Base-by-base conservation (phyloP, 495 filamentous ascomycete genomes). In the Tuber melanosporum region DNA sequence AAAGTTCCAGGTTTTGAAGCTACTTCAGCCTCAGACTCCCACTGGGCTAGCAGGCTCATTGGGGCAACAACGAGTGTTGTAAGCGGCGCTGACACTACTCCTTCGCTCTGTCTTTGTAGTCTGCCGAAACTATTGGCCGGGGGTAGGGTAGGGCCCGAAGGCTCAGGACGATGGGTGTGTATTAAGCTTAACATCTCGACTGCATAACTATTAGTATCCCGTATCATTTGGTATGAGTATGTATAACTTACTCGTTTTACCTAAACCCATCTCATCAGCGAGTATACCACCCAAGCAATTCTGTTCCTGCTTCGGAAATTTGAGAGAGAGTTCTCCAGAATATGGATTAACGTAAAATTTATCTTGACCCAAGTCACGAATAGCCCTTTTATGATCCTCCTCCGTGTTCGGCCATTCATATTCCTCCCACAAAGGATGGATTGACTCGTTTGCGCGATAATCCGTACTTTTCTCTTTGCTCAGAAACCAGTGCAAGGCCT, bases 351-450 rank as follows among this genome's bases (percentile, higher is more conserved):
- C 91, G 82, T 98, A 99, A 83, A 99, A 98, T 46, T 86, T 87
- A 26, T 90, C 85, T 76, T 93, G 90, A 22, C 87, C 88, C 39
- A 75, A 44, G 46, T 71, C 76, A 32, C 26, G 57, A 19, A 66
- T 66, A 14, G 87, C 85, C 26, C 94, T 87, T 32, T 76, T 78
- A 4, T 92, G 90, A 17, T 97, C 74, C 12, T 91, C 88, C 71
- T 92, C 88, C 78, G 94, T 93, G 75, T 98, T 93, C 1, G 96
- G 95, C 93, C 94, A 99, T 20, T 81, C 79, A 77, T 98, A 99
- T 85, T 98, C 92, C 85, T 99, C 95, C 95, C 95, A 99, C 9
- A 99, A 84, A 17, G 95, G 95, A 85, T 99, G 94, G 93, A 99
- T 97, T 2, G 94, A 97, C 26, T 88, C 86, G 74, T 89, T 90